phyloP scores from a whole-genome alignment of 2,329 filamentous ascomycete species.

The Botrytis hyacinthi region DNA sequence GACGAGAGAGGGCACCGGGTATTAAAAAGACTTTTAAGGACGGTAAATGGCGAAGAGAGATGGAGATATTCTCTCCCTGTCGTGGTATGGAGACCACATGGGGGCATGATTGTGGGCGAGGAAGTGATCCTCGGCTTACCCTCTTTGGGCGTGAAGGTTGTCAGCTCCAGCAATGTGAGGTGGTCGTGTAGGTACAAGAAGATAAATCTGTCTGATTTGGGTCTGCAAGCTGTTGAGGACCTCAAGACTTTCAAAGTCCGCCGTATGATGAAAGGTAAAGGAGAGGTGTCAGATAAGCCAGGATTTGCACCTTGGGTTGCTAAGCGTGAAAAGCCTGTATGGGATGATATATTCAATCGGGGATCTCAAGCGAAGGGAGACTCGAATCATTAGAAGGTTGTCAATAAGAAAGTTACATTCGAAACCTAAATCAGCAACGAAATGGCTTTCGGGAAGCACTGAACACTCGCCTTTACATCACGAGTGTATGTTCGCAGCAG shows the following conservation, averaged over 20 bases:
- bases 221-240: neutral
- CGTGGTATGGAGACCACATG: constrained; percentile 12
- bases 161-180: neutral
- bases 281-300: neutral
- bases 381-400: neutral
- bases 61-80: constrained; percentile 8
- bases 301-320: neutral
- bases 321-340: neutral
- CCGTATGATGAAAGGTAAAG: constrained; percentile 1
- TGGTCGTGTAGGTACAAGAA: constrained; percentile 17
- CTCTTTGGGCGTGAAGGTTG: constrained; percentile 4
- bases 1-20: neutral
- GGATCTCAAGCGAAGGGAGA: no score
- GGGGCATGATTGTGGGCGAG: neutral
- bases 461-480: neutral
- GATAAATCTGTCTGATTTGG: neutral
- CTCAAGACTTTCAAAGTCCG: neutral
- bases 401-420: no score
- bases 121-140: constrained; percentile 11
- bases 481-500: neutral
- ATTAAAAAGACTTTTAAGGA: neutral
- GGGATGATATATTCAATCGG: neutral
- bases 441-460: no score
- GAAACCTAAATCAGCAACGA: neutral
- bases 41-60: neutral